Evolutionary conservation across 257 asterid species (phyloP).

Genomic region (Solanum tarapatanum): DNA sequence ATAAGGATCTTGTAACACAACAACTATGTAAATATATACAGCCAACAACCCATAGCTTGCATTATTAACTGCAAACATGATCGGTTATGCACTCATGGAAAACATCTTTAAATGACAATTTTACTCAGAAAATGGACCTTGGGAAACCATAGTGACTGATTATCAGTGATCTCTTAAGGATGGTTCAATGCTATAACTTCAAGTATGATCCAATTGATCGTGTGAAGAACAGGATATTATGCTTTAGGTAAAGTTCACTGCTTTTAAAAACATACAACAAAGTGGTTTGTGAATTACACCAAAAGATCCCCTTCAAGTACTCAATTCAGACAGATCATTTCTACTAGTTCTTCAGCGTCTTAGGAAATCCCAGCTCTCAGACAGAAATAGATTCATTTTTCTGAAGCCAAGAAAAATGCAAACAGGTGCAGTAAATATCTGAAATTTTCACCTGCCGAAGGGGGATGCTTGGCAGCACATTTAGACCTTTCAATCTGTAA

Average conservation of each 20-base stretch:
- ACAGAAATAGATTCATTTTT: background rate
- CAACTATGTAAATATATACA: background rate
- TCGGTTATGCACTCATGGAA: background rate
- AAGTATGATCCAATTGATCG: background rate
- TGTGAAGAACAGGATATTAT: background rate
- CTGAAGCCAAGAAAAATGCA: background rate
- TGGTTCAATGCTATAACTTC: background rate
- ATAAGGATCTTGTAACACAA: background rate
- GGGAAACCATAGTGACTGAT: background rate
- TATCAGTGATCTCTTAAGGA: background rate
- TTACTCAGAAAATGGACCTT: background rate
- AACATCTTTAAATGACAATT: background rate
- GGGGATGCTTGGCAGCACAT: background rate
- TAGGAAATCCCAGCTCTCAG: background rate
- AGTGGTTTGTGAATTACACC: background rate
- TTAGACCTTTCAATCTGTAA: conserved; percentile 38
- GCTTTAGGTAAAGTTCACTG: background rate
- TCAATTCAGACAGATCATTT: background rate
- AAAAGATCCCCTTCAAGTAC: background rate
- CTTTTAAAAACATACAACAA: background rate
- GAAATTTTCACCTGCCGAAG: conserved; percentile 5
- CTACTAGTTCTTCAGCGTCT: background rate
- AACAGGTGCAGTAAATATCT: background rate
- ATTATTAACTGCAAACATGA: background rate
- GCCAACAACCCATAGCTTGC: background rate